Evolutionary conservation across 2,329 filamentous ascomycete species (phyloP), one percentile per base, ranked within the genome.

Genomic region (Colletotrichum paranaense): DNA sequence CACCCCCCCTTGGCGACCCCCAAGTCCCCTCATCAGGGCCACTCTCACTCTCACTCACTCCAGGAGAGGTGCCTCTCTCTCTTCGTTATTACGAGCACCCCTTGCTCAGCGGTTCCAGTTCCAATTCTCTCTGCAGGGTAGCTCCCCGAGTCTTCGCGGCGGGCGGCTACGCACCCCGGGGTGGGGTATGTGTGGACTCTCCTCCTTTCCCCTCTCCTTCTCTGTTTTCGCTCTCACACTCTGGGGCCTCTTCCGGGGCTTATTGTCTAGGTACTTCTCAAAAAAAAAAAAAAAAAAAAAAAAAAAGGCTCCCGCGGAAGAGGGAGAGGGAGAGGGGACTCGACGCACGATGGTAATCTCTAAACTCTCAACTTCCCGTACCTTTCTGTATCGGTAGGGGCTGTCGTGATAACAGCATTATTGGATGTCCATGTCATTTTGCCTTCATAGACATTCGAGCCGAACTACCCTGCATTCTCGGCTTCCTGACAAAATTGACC

Each of bases 101-200:
- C 71, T 57, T 49, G 19, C 42, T 49, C 16, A 49, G 42, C 19
- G 8, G 60, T 62, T 73, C 67, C 71, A 49, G 11, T 35, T 22
- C 14, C 26, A 46, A 42, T 49, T n/a, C 24, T n/a, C n/a, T 52
- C 28, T 65, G 66, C 71, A 73, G 71, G 60, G 60, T 58, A 71
- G 71, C 67, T 62, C 67, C 66, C 67, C 71, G 35, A 70, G 19
- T 66, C 28, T 57, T 70, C 53, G 62, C 67, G 70, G 66, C 32
- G 56, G 56, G 71, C 60, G 71, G 71, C 67, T 71, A 71, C 67
- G 71, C 65, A 73, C 67, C 71, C 67, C 70, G 67, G 38, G 67
- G 60, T 65, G 60, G 71, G 24, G 58, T 7, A 65, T 30, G 24
- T 6, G 62, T 65, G 67, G 60, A 32, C n/a, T 56, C 30, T 56